Percentiles rank a stretch among this genome's conserved stretches.
Evolutionary conservation across 2,329 filamentous ascomycete genomes (phyloP).

Genomic region (Penicillium fuscoglaucum): DNA sequence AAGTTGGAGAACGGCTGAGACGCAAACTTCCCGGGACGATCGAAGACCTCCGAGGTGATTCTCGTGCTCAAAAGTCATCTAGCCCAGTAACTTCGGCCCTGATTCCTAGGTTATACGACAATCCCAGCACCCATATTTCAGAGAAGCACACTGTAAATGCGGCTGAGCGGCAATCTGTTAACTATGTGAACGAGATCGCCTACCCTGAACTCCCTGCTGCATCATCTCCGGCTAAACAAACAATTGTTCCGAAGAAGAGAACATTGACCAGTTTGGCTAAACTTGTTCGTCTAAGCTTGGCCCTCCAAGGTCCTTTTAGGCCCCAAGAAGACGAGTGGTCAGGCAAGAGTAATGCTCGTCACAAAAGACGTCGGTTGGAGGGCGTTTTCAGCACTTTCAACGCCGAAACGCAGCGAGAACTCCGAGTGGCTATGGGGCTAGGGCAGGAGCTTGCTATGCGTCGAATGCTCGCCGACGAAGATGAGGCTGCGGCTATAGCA

Average conservation of each 20-base stretch:
- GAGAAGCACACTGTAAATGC: background rate
- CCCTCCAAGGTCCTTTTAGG: constrained; percentile 37
- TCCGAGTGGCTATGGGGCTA: constrained; percentile 44
- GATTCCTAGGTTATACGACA: background rate
- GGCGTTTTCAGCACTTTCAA: constrained; percentile 41
- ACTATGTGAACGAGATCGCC: constrained; percentile 2
- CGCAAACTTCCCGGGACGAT: constrained; percentile 29
- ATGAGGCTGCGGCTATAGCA: constrained; percentile 8
- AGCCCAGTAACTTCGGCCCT: constrained; percentile 12
- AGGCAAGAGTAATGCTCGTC: constrained; percentile 4
- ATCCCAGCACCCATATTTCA: too few relatives aligned
- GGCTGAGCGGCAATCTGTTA: background rate
- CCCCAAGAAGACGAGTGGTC: constrained; percentile 17
- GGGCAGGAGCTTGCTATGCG: constrained; percentile 46
- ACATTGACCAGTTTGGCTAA: constrained; percentile 32
- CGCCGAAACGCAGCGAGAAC: constrained; percentile 39
- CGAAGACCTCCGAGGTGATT: constrained; percentile 18
- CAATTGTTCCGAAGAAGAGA: constrained; percentile 17
- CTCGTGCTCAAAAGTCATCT: constrained; percentile 15
- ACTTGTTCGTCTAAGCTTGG: constrained; percentile 41
- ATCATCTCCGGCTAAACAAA: constrained; percentile 11
- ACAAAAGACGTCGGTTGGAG: constrained; percentile 33
- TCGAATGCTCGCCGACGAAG: constrained; percentile 22
- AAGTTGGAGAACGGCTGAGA: constrained; percentile 27
- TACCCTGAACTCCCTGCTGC: constrained; percentile 19